Percentiles rank a stretch among this genome's conserved stretches.
Conservation (phyloP, 106 monocot genomes). For the Amphibolis antarctica region DNA sequence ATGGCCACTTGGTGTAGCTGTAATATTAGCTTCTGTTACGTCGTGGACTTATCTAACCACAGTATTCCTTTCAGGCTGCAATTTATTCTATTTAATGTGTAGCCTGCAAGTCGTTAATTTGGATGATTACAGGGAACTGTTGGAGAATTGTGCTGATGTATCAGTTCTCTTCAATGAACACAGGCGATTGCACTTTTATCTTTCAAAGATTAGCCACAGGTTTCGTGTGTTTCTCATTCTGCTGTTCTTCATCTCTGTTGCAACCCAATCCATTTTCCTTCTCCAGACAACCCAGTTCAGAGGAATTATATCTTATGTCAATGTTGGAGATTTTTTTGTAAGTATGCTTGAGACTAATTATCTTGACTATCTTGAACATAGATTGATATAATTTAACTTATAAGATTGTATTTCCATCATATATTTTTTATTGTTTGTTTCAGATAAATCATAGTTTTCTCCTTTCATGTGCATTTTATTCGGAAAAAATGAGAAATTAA, state of each 20-base stretch:
- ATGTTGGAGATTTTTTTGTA: conserved; percentile 68
- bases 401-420: background rate
- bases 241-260: conserved; percentile 41
- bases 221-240: conserved; percentile 65
- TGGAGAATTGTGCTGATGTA: conserved; percentile 44
- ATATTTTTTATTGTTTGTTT: background rate
- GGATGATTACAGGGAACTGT: conserved; percentile 55
- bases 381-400: too few species aligned
- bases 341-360: conserved; percentile 7
- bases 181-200: conserved; percentile 44
- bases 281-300: conserved; percentile 47
- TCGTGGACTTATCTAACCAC: conserved; percentile 68
- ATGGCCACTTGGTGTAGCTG: conserved; percentile 30
- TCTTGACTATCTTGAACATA: too few species aligned
- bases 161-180: conserved; percentile 62
- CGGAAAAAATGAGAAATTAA: too few species aligned
- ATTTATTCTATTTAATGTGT: conserved; percentile 66
- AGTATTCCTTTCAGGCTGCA: conserved; percentile 53
- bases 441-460: too few species aligned
- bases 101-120: conserved; percentile 80
- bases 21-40: conserved; percentile 42
- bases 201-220: conserved; percentile 86
- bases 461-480: too few species aligned
- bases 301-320: conserved; percentile 46
- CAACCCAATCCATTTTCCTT: conserved; percentile 53